phyloP scores from a whole-genome alignment of 495 filamentous ascomycete species.

The Aspergillus kassunensis region DNA sequence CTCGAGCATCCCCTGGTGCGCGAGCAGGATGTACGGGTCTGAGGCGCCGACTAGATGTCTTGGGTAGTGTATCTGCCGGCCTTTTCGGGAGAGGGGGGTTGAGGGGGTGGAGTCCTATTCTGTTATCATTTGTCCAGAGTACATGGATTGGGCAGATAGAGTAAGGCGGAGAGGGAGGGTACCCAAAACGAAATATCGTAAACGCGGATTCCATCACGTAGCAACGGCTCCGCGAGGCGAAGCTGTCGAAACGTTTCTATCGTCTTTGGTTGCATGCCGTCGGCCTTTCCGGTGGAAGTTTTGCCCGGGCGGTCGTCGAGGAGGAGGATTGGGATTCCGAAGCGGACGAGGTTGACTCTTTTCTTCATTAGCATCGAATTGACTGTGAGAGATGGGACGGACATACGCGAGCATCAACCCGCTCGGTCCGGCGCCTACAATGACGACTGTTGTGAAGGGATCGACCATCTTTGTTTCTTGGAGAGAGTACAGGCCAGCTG shows the following conservation, averaged over 20 bases:
- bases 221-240: constrained; percentile 57
- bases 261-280: constrained; percentile 75
- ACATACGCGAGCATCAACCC: constrained; percentile 66
- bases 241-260: constrained; percentile 71
- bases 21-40: constrained; percentile 67
- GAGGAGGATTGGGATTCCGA: constrained; percentile 63
- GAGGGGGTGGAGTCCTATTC: constrained; percentile 52
- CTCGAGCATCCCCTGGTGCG: constrained; percentile 74
- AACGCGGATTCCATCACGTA: constrained; percentile 59
- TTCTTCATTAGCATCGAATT: no score
- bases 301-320: constrained; percentile 68
- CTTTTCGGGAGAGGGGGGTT: constrained; percentile 54
- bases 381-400: background rate
- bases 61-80: constrained; percentile 68
- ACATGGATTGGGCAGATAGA: no score
- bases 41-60: constrained; percentile 63
- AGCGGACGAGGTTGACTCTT: constrained; percentile 54
- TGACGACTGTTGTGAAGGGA: constrained; percentile 49
- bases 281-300: constrained; percentile 69
- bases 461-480: no score
- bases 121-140: no score
- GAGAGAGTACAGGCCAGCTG: no score
- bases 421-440: constrained; percentile 67
- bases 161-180: no score
- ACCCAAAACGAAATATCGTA: constrained; percentile 72